These are phyloP conservation scores for Penicillium steckii DNA, from an alignment of 495 filamentous ascomycete genomes.

Conservation along the genomic window DNA sequence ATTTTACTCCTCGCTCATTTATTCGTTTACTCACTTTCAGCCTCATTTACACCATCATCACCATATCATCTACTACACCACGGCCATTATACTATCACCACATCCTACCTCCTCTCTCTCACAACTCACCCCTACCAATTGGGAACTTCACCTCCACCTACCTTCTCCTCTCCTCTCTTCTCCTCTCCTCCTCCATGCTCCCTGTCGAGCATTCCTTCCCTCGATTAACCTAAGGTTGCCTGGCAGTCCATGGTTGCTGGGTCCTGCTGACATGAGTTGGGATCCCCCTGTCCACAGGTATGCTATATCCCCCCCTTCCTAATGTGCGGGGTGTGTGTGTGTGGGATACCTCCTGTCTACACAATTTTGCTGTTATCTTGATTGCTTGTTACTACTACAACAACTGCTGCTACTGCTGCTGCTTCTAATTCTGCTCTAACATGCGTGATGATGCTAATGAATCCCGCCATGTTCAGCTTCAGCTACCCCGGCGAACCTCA, in stretches of 20 bases:
- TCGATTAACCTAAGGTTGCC: constrained; percentile 28
- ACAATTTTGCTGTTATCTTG: background rate
- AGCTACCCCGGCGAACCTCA: constrained; percentile 76
- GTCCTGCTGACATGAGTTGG: constrained; percentile 66
- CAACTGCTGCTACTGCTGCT: background rate
- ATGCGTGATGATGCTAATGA: constrained; percentile 35
- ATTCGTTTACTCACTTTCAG: constrained; percentile 1
- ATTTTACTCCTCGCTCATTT: background rate
- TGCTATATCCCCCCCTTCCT: constrained; percentile 26
- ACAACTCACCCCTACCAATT: background rate
- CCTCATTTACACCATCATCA: background rate
- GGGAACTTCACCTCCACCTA: constrained; percentile 16
- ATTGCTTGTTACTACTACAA: background rate
- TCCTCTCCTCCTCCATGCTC: constrained; percentile 8
- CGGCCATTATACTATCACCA: background rate
- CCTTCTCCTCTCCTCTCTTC: constrained; percentile 29
- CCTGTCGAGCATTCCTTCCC: constrained; percentile 33
- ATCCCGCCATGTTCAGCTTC: constrained; percentile 58
- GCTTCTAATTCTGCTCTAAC: background rate
- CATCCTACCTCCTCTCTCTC: too few species aligned
- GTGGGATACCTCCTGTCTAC: background rate
- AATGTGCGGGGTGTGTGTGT: constrained; percentile 24
- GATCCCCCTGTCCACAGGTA: constrained; percentile 73
- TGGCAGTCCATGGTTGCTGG: constrained; percentile 46
- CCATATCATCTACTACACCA: background rate